phyloP scores from a whole-genome alignment of 768 basidiomycete genomes.

The Tylopilus sp. region DNA sequence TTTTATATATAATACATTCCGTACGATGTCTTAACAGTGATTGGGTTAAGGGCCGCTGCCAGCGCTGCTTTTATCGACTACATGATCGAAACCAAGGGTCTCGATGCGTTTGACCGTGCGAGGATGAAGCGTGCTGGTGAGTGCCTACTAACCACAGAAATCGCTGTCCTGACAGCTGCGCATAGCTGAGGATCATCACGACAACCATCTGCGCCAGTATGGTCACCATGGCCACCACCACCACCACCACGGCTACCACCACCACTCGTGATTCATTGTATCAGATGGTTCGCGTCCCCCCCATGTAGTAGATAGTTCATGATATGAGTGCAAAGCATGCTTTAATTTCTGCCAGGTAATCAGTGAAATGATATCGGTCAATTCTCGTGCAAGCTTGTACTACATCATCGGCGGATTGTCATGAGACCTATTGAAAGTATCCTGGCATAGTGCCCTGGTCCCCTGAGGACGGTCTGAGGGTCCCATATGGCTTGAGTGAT shows the following conservation, averaged over 20 bases:
- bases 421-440: no score
- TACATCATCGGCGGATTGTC: no score
- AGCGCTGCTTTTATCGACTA: constrained; percentile 52
- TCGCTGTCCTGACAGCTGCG: background rate
- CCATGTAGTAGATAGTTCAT: background rate
- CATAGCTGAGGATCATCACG: constrained; percentile 9
- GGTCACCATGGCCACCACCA: background rate
- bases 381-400: no score
- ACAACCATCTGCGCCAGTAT: background rate
- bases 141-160: background rate
- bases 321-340: background rate
- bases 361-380: no score
- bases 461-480: background rate
- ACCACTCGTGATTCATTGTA: background rate
- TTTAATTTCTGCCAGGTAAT: no score
- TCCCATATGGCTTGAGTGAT: background rate
- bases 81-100: constrained; percentile 56
- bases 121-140: constrained; percentile 40
- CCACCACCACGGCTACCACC: background rate
- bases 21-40: background rate
- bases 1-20: constrained; percentile 24
- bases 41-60: constrained; percentile 46
- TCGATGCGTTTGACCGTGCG: constrained; percentile 44
- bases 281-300: background rate
- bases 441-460: no score